These are phyloP conservation scores for Yarrowia alimentaria DNA, from an alignment of 805 yeast species.

Conservation along the genomic window DNA sequence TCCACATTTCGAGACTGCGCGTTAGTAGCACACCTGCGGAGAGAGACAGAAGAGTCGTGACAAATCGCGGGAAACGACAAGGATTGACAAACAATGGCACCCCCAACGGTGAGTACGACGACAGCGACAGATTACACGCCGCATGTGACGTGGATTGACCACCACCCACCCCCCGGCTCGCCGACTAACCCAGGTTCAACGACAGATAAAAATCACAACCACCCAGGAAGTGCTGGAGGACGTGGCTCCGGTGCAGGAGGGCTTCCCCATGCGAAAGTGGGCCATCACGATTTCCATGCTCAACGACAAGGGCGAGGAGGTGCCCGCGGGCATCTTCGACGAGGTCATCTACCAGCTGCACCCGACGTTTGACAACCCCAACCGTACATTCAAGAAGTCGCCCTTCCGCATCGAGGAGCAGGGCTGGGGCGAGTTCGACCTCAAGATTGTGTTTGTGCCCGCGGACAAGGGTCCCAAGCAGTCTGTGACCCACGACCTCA, in stretches of 20 bases:
- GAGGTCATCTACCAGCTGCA: slow-evolving; percentile 90
- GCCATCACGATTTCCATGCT: slow-evolving; percentile 70
- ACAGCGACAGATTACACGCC: background rate
- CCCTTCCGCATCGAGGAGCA: slow-evolving; percentile 88
- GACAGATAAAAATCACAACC: slow-evolving; percentile 86
- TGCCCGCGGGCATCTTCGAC: slow-evolving; percentile 85
- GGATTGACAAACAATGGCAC: slow-evolving; percentile 27
- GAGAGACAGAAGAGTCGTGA: no score
- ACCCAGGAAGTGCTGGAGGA: slow-evolving; percentile 78
- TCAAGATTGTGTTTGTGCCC: slow-evolving; percentile 72
- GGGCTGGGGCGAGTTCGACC: slow-evolving; percentile 98
- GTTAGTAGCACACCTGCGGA: no score
- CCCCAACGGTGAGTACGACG: slow-evolving; percentile 24
- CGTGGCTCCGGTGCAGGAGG: slow-evolving; percentile 80
- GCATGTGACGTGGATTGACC: no score
- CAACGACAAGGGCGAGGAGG: slow-evolving; percentile 74
- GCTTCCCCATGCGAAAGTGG: slow-evolving; percentile 95
- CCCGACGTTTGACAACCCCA: slow-evolving; percentile 92
- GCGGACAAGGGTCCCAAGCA: slow-evolving; percentile 88
- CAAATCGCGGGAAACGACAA: no score
- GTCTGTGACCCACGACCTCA: slow-evolving; percentile 83
- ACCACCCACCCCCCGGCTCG: background rate
- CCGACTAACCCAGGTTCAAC: slow-evolving; percentile 50
- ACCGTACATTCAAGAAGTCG: slow-evolving; percentile 70
- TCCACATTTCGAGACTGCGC: no score